A percentile compares a stretch with the other conserved stretches of the same genome.
Conservation (phyloP, 2,329 filamentous ascomycete species). For the Periglandula ipomoeae region DNA sequence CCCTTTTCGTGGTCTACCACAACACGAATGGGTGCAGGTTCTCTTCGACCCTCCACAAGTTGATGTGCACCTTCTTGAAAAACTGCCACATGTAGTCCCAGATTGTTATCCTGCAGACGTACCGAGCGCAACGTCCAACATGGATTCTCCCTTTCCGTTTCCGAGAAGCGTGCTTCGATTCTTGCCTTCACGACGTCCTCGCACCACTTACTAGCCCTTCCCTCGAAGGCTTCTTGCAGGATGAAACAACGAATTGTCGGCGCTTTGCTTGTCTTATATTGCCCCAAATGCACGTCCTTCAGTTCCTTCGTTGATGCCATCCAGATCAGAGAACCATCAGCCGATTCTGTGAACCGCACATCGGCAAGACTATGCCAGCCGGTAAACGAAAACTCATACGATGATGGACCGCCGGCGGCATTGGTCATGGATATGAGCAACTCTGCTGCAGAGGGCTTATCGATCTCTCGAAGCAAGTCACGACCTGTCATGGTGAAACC, state of each 20-base stretch:
- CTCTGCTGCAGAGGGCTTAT: constrained; percentile 62
- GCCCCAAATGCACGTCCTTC: constrained; percentile 41
- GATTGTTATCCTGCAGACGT: constrained; percentile 49
- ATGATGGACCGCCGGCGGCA: constrained; percentile 48
- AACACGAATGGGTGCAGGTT: constrained; percentile 61
- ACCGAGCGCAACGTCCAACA: constrained; percentile 72
- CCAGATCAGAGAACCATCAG: constrained; percentile 56
- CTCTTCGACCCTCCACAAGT: constrained; percentile 53
- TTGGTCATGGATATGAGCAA: constrained; percentile 56
- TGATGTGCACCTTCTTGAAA: constrained; percentile 61
- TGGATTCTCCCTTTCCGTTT: constrained; percentile 70
- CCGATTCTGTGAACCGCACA: constrained; percentile 64
- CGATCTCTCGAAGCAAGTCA: constrained; percentile 73
- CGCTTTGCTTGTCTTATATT: constrained; percentile 32
- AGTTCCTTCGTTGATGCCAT: constrained; percentile 56
- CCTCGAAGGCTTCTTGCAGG: constrained; percentile 67
- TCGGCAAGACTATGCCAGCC: constrained; percentile 63
- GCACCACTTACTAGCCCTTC: constrained; percentile 63
- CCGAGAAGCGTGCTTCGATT: constrained; percentile 76
- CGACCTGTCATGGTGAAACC: constrained; percentile 58
- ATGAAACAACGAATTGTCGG: constrained; percentile 59
- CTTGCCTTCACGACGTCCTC: constrained; percentile 84
- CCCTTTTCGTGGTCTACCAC: constrained; percentile 63
- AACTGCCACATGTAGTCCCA: constrained; percentile 56
- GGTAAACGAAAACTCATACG: constrained; percentile 65